phyloP scores from a whole-genome alignment of 1,284 basidiomycete genomes.

The Tremellales sp. region DNA sequence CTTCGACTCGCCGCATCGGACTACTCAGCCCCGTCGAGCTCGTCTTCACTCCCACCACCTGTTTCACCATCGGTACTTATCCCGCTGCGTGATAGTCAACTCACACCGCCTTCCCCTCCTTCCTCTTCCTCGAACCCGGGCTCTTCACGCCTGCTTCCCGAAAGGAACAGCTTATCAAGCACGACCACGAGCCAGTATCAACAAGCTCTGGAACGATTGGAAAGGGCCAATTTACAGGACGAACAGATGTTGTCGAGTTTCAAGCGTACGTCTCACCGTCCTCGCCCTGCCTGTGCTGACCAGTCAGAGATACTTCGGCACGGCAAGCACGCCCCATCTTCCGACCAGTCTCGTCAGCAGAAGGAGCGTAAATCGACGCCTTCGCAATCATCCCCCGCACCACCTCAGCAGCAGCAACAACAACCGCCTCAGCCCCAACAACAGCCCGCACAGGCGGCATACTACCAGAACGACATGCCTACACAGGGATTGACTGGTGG shows the following conservation, averaged over 20 bases:
- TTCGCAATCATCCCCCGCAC: conserved; percentile 16
- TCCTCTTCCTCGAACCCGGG: too few species aligned
- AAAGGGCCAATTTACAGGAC: conserved; percentile 30
- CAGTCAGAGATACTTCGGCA: conserved; percentile 69
- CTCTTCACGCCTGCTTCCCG: too few species aligned
- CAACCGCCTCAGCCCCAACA: conserved; percentile 28
- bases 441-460: conserved; percentile 44
- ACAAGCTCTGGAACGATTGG: conserved; percentile 25
- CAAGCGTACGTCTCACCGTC: conserved; percentile 40
- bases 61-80: conserved; percentile 12
- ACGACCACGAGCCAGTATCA: conserved; percentile 8
- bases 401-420: conserved; percentile 25
- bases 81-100: conserved; percentile 7
- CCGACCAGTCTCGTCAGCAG: conserved; percentile 17
- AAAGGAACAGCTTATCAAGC: too few species aligned
- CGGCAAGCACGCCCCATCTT: conserved; percentile 65
- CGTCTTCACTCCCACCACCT: too few species aligned
- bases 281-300: background rate
- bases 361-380: conserved; percentile 38
- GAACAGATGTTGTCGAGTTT: conserved; percentile 42
- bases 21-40: too few species aligned
- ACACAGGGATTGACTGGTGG: conserved; percentile 15
- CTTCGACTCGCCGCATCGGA: too few species aligned
- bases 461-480: conserved; percentile 37
- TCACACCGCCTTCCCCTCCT: background rate